Conservation (phyloP, 345 rosid genomes). For the Garcia nutans region DNA sequence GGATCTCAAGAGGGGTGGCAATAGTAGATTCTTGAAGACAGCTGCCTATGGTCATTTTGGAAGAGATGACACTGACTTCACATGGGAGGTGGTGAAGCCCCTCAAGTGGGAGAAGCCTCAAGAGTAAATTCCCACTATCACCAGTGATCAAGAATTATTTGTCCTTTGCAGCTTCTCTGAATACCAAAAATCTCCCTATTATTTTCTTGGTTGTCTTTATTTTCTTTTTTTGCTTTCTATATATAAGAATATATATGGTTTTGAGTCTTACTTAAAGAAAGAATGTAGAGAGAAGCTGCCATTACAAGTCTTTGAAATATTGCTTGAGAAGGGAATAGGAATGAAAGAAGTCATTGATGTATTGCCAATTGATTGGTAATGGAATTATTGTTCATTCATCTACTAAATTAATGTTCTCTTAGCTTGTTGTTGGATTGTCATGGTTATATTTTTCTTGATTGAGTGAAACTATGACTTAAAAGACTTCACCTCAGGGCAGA, state of each 20-base stretch:
- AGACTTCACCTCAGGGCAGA: too few species aligned
- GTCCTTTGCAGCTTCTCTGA: not conserved
- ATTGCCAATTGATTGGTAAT: slow-evolving; percentile 2
- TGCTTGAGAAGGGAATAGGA: not conserved
- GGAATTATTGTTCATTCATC: slow-evolving; percentile 3
- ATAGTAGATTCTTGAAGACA: slow-evolving; percentile 23
- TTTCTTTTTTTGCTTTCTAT: slow-evolving; percentile 1
- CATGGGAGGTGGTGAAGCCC: slow-evolving; percentile 25
- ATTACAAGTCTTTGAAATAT: not conserved
- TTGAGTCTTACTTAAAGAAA: not conserved
- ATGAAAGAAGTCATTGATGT: not conserved
- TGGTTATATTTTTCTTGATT: too few species aligned
- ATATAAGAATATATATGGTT: not conserved
- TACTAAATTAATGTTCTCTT: too few species aligned
- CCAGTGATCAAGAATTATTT: slow-evolving; percentile 1
- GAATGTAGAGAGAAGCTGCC: slow-evolving; percentile 5
- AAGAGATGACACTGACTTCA: slow-evolving; percentile 22
- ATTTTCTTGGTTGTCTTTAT: not conserved
- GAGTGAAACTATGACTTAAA: too few species aligned
- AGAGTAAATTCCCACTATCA: not conserved
- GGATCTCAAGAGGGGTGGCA: slow-evolving; percentile 25
- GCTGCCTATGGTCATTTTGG: slow-evolving; percentile 26
- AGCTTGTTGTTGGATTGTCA: too few species aligned
- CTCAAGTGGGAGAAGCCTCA: slow-evolving; percentile 18
- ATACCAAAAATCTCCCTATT: not conserved